Evolutionary conservation across 169 alveolate genomes (phyloP), one percentile per base, ranked within the genome.

Genomic region (Cryptosporidium baileyi): DNA sequence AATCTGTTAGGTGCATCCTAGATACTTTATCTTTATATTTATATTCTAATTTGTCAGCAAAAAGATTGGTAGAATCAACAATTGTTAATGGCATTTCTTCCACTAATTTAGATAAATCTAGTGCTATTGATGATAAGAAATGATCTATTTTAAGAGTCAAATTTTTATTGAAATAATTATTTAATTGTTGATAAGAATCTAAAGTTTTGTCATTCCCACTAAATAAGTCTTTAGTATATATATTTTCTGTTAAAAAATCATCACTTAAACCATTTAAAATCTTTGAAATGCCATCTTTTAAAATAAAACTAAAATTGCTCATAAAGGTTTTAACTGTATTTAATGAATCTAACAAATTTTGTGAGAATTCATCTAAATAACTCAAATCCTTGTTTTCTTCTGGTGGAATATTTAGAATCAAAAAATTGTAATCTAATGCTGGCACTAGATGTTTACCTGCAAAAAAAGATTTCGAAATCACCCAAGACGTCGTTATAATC

Each of bases 361-460:
- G 22, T 22, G 49, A 47, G n/a, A 17, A 7, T 38, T 74, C 67
- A 36, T 36, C 60, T 1, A 54, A 61, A 17, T 2, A 34, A 24
- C 32, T 40, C 6, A 28, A 28, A 8, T 57, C 40, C 15, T 24
- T 24, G 59, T 43, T 41, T 7, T n/a, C 22, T 17, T 65, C 81
- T 34, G 67, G 67, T 34, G 85, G 85, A 3, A 74, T 74, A 57
- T 57, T 74, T 19, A 74, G 30, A 8, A 54, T 22, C 65, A 74
- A 24, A 24, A 74, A 74, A 28, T 61, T 61, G 49, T 22, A 74
- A 28, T 74, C 85, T 41, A 74, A n/a, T 11, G 85, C 67, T 19
- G 85, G 61, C 34, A 51, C 49, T 44, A 34, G 26, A 41, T 74
- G 85, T 1, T 28, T n/a, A 6, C 67, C 67, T 0, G 60, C 38